These are phyloP conservation scores for Eremothecium cymbalariae DNA, from an alignment of 1,139 yeast genomes.

Conservation along the genomic window DNA sequence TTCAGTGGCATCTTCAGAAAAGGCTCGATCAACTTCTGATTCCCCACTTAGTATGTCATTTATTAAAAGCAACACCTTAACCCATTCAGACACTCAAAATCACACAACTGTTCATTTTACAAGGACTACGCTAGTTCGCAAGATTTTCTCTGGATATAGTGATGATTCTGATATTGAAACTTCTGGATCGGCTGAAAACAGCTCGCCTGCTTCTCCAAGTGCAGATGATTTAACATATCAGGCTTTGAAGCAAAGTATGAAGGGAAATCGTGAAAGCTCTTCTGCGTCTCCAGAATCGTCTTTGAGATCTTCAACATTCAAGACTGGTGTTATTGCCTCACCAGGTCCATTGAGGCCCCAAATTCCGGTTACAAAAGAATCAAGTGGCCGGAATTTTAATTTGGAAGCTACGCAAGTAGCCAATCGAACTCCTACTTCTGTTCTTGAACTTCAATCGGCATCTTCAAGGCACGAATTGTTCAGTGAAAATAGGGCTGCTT, in stretches of 20 bases:
- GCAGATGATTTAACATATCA: conserved; percentile 15
- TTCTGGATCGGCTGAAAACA: conserved; percentile 6
- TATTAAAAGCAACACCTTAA: background rate
- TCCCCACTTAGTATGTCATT: background rate
- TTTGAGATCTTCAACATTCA: too few relatives aligned
- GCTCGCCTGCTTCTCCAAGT: conserved; percentile 7
- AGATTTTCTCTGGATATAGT: background rate
- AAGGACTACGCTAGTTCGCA: background rate
- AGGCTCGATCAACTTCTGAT: too few relatives aligned
- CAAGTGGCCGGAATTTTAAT: background rate
- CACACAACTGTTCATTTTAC: background rate
- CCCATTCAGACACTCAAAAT: background rate
- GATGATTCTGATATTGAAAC: conserved; percentile 6
- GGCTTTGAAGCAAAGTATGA: conserved; percentile 12
- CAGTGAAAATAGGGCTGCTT: too few relatives aligned
- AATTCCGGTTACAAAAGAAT: too few relatives aligned
- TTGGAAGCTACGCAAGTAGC: background rate
- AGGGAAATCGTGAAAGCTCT: conserved; percentile 6
- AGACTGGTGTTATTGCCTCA: too few relatives aligned
- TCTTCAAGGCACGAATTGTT: too few relatives aligned
- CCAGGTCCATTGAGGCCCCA: too few relatives aligned
- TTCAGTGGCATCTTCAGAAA: too few relatives aligned
- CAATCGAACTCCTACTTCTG: background rate
- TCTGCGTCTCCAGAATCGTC: conserved; percentile 1
- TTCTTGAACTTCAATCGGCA: too few relatives aligned